Base-by-base conservation (phyloP, 208 protist species). In the Acanthamoeba divionensis region DNA sequence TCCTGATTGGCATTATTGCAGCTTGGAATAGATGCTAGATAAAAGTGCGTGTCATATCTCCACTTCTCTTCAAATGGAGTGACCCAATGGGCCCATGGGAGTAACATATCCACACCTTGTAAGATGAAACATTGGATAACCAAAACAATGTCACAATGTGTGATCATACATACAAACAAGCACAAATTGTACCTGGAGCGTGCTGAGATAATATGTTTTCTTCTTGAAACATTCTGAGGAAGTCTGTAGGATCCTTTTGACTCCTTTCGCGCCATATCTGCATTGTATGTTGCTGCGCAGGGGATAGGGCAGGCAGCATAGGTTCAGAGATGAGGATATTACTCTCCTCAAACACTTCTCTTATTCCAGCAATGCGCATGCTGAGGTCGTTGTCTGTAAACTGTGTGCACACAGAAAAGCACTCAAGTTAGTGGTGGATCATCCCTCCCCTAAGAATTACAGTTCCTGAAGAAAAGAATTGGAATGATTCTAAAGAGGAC, bases 21-120 rank as follows among this genome's bases (percentile, higher is more conserved):
- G 10, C 4, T 24, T 15, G 36, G 10, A 26, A 69, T 31, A 29
- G 44, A 0, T 29, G 62, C 26, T 13, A 87, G 41, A 45, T 75
- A 87, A 45, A 87, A 87, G 48, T 38, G 44, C n/a, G 79, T 87
- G 54, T 87, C 79, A 24, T 87, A 87, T 29, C 79, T 33, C 79
- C 79, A 87, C 44, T 52, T 60, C 79, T 87, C 79, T 33, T 87
- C 50, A 15, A 66, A n/a, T 0, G 79, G 79, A 0, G 79, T 87
- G 5, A 87, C 62, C 79, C 79, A 87, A 38, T 87, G 79, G n/a
- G 79, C 31, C 79, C 79, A 82, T 0, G 71, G 71, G 13, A 82
- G 15, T 33, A 62, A 21, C 71, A 15, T 24, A 8, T 65, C 63
- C 63, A 41, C 44, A 26, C 44, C 63, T 69, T 31, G 13, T 31